Conservation (phyloP, 2,329 filamentous ascomycete genomes). For the Colletotrichum tropicicola region DNA sequence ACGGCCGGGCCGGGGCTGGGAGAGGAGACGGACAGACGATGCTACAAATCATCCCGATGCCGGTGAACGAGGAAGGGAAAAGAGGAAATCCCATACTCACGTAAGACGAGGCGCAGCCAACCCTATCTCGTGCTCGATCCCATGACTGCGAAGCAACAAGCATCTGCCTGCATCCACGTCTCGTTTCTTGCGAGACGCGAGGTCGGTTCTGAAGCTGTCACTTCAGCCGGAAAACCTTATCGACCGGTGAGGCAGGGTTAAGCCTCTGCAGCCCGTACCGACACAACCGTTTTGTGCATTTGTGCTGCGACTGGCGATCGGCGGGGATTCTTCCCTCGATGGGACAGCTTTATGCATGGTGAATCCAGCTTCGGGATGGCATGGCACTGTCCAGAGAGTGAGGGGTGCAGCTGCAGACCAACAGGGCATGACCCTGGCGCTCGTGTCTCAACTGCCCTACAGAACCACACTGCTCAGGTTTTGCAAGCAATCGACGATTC, state of each 20-base stretch:
- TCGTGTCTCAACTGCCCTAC: conserved; percentile 24
- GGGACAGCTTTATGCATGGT: conserved; percentile 23
- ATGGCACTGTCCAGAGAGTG: conserved; percentile 19
- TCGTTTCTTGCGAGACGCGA: conserved; percentile 14
- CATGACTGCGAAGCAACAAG: conserved; percentile 14
- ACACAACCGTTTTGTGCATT: conserved; percentile 20
- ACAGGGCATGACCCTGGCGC: conserved; percentile 21
- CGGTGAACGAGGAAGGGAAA: conserved; percentile 9
- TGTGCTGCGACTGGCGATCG: conserved; percentile 11
- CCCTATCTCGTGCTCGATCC: conserved; percentile 12
- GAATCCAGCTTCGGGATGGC: conserved; percentile 21
- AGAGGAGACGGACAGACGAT: not conserved
- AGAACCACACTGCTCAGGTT: conserved; percentile 14
- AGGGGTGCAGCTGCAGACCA: conserved; percentile 19
- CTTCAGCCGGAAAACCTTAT: conserved; percentile 27
- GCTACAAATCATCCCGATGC: not conserved
- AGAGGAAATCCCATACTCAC: conserved; percentile 21
- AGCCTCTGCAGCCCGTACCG: not conserved
- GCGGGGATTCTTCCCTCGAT: not conserved
- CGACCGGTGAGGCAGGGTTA: conserved; percentile 16
- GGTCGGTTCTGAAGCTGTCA: conserved; percentile 20
- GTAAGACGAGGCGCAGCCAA: conserved; percentile 20
- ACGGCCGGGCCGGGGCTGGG: not conserved
- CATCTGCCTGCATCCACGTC: conserved; percentile 6
- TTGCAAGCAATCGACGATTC: conserved; percentile 23